Evolutionary conservation across 176 grass and related monocot species (phyloP).

Genomic region (Pontederia paniculata): DNA sequence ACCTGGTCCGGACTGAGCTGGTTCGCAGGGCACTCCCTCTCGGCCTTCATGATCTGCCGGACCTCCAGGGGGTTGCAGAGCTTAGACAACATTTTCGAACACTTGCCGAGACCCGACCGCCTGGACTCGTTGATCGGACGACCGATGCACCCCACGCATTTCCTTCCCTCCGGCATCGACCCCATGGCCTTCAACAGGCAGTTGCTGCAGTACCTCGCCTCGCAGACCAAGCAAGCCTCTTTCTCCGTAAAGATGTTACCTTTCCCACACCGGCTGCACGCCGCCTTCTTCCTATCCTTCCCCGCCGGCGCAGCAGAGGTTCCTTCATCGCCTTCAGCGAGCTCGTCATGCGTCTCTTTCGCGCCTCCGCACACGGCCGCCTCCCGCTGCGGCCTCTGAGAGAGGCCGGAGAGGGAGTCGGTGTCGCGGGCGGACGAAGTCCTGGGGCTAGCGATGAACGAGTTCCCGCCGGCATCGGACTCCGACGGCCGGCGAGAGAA

Average conservation of each 20-base stretch:
- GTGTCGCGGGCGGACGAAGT: constrained; percentile 11
- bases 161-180: constrained; percentile 26
- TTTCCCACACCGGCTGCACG: constrained; percentile 19
- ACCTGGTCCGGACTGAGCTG: constrained; percentile 21
- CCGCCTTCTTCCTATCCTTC: constrained; percentile 14
- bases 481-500: constrained; percentile 2
- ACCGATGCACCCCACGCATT: constrained; percentile 23
- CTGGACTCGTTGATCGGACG: constrained; percentile 18
- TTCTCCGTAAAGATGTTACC: constrained; percentile 20
- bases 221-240: constrained; percentile 24
- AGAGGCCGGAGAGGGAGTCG: constrained; percentile 6
- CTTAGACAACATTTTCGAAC: constrained; percentile 18
- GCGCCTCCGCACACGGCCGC: background rate
- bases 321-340: background rate
- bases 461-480: constrained; percentile 2
- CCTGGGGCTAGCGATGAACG: constrained; percentile 2
- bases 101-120: constrained; percentile 14
- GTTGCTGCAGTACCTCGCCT: constrained; percentile 22
- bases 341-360: constrained; percentile 3
- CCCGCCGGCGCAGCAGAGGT: background rate
- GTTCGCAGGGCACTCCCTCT: constrained; percentile 23
- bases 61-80: constrained; percentile 18
- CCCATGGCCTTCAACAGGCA: constrained; percentile 24
- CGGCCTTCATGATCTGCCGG: constrained; percentile 25
- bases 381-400: background rate